Conservation (phyloP, 495 filamentous ascomycete genomes). For the Penicillium tannophilum region DNA sequence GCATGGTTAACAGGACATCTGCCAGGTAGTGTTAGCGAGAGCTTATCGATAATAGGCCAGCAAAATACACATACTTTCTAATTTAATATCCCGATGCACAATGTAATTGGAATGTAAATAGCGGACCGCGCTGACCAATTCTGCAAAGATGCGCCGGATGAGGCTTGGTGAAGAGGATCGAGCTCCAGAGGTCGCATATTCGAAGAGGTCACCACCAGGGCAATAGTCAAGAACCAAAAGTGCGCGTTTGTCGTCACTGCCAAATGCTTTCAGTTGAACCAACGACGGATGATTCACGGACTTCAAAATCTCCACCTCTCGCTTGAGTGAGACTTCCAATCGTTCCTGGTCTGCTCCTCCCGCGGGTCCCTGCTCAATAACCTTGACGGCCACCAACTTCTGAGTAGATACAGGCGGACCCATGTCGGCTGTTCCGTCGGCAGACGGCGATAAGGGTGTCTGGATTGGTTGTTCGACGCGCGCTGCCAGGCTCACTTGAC, state of each 20-base stretch:
- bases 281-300: constrained; percentile 84
- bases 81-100: constrained; percentile 95
- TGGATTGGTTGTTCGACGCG: constrained; percentile 42
- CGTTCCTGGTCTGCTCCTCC: constrained; percentile 89
- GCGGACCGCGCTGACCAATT: constrained; percentile 78
- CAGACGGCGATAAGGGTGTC: constrained; percentile 28
- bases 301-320: constrained; percentile 92
- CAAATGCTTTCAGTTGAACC: constrained; percentile 87
- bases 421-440: constrained; percentile 43
- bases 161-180: constrained; percentile 66
- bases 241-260: constrained; percentile 74
- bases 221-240: constrained; percentile 89
- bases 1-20: constrained; percentile 91
- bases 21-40: constrained; percentile 6
- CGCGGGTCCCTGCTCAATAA: constrained; percentile 90
- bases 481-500: constrained; percentile 86
- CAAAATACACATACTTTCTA: constrained; percentile 74
- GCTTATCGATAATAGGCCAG: neutral
- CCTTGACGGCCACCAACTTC: constrained; percentile 88
- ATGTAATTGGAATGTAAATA: constrained; percentile 86
- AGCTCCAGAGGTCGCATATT: constrained; percentile 71
- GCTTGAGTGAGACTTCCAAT: constrained; percentile 86
- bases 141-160: constrained; percentile 84
- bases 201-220: constrained; percentile 92
- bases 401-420: constrained; percentile 51